Percentiles rank a stretch among this genome's conserved stretches.
Conservation (phyloP, 169 alveolate genomes). For the Plasmodium knowlesi region DNA sequence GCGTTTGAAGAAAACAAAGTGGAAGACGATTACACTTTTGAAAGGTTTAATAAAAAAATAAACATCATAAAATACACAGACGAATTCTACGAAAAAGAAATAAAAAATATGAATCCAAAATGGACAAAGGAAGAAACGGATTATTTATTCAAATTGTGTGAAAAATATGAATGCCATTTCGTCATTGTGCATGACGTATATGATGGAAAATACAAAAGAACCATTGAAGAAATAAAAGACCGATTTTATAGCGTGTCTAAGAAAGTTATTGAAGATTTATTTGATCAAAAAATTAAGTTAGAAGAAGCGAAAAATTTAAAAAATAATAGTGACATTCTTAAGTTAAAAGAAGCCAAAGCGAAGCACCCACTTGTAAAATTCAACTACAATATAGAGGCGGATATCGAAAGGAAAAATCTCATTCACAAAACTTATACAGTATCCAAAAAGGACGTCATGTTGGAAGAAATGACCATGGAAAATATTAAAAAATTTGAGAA, state of each 20-base stretch:
- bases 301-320: slow-evolving; percentile 84
- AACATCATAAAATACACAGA: slow-evolving; percentile 83
- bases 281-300: slow-evolving; percentile 85
- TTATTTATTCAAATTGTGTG: slow-evolving; percentile 87
- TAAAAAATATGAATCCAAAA: slow-evolving; percentile 33
- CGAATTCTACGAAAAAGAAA: slow-evolving; percentile 79
- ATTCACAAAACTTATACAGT: slow-evolving; percentile 81
- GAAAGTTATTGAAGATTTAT: slow-evolving; percentile 84
- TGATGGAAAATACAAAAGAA: slow-evolving; percentile 81
- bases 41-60: slow-evolving; percentile 80
- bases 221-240: slow-evolving; percentile 88
- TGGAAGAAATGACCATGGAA: slow-evolving; percentile 79
- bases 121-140: slow-evolving; percentile 91
- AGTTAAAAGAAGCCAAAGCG: slow-evolving; percentile 85
- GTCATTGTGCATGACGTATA: slow-evolving; percentile 86
- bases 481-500: slow-evolving; percentile 82
- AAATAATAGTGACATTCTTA: slow-evolving; percentile 82
- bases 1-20: slow-evolving; percentile 29
- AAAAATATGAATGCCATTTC: slow-evolving; percentile 87
- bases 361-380: slow-evolving; percentile 88
- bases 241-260: slow-evolving; percentile 87
- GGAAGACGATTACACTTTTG: slow-evolving; percentile 81
- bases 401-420: slow-evolving; percentile 85
- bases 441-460: slow-evolving; percentile 78
- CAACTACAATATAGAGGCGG: slow-evolving; percentile 87